phyloP scores from a whole-genome alignment of 2,329 filamentous ascomycete genomes.

The Tolypocladium endophyticum region DNA sequence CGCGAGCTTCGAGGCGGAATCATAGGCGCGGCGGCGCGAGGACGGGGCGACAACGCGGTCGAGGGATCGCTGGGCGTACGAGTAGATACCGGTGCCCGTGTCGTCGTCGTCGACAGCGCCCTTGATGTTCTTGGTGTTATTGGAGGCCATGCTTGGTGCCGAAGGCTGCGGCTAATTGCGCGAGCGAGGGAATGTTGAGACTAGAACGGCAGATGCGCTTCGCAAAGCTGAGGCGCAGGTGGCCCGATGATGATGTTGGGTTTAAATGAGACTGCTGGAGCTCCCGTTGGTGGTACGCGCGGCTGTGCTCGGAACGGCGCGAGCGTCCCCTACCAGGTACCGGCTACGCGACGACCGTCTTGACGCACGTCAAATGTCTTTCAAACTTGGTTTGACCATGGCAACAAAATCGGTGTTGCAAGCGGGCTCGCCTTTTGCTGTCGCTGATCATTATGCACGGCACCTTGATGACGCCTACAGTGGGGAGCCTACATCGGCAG shows the following conservation, averaged over 20 bases:
- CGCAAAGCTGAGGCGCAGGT: not conserved
- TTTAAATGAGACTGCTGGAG: not conserved
- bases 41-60: conserved; percentile 48
- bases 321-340: too few relatives aligned
- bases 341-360: too few relatives aligned
- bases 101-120: conserved; percentile 19
- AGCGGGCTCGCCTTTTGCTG: not conserved
- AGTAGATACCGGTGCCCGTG: conserved; percentile 23
- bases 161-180: not conserved
- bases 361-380: not conserved
- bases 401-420: not conserved
- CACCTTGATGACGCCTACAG: not conserved
- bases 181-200: not conserved
- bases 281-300: not conserved
- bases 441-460: not conserved
- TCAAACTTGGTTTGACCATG: not conserved
- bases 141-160: not conserved
- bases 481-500: not conserved
- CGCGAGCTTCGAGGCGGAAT: conserved; percentile 44
- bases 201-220: not conserved
- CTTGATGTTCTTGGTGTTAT: conserved; percentile 8
- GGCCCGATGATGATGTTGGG: not conserved
- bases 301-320: too few relatives aligned
- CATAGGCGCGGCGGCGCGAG: conserved; percentile 46
- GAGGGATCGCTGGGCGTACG: conserved; percentile 32